Conservation (phyloP, 1,284 basidiomycete genomes). For the Ustilago hordei region DNA sequence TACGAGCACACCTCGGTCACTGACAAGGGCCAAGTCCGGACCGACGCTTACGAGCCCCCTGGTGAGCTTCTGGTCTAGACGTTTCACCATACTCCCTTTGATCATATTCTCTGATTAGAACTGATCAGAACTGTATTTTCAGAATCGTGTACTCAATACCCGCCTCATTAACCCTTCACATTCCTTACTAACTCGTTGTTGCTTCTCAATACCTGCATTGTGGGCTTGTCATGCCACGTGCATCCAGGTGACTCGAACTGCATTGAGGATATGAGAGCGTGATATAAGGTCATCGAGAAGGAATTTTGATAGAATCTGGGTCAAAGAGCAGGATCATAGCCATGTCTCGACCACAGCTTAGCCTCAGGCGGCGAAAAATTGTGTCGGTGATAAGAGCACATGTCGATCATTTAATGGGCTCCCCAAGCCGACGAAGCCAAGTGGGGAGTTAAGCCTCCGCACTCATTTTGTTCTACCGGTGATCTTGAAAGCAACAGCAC, state of each 20-base stretch:
- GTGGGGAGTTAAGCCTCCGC: conserved; percentile 17
- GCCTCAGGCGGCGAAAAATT: neutral
- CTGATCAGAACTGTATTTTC: conserved; percentile 13
- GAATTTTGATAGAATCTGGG: too few species aligned
- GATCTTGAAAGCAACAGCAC: neutral
- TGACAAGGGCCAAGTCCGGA: conserved; percentile 64
- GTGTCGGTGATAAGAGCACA: neutral
- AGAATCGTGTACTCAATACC: conserved; percentile 10
- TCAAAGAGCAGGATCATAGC: neutral
- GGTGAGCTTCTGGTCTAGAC: conserved; percentile 58
- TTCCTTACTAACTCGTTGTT: neutral
- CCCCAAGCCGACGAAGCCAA: conserved; percentile 17
- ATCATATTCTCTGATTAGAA: neutral
- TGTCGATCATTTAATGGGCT: conserved; percentile 6
- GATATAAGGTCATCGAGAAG: neutral
- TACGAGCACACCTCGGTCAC: conserved; percentile 58
- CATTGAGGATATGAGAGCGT: neutral
- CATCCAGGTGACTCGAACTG: neutral
- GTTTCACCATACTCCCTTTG: neutral
- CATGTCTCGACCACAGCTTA: neutral
- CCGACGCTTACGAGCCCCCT: conserved; percentile 61
- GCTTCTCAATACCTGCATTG: neutral
- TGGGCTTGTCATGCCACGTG: neutral
- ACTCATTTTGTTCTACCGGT: neutral
- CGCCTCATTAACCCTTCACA: neutral